Evolutionary conservation across 2,329 filamentous ascomycete species (phyloP).

Genomic region (Cladobotryum mycophilum): DNA sequence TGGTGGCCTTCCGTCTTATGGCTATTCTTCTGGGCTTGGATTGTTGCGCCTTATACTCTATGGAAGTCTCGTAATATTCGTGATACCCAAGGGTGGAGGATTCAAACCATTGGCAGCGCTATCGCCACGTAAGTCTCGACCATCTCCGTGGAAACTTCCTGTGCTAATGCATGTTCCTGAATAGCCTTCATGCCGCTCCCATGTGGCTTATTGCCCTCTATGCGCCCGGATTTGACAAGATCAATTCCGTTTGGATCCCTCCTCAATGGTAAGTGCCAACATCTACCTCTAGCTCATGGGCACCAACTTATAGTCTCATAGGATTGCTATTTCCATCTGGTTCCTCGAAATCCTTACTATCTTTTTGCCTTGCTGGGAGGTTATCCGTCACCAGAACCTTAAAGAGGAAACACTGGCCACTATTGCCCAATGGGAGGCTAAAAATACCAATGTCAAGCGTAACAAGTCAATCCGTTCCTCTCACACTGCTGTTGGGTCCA

Average conservation of each 20-base stretch:
- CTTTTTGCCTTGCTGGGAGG: slow-evolving; percentile 55
- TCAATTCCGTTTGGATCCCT: slow-evolving; percentile 50
- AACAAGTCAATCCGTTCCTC: slow-evolving; percentile 16
- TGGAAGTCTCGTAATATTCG: slow-evolving; percentile 55
- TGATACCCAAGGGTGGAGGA: slow-evolving; percentile 59
- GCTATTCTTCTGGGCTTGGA: slow-evolving; percentile 56
- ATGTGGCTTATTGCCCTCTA: slow-evolving; percentile 57
- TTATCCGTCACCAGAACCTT: slow-evolving; percentile 36
- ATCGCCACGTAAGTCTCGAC: slow-evolving; percentile 32
- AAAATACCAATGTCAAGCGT: slow-evolving; percentile 18
- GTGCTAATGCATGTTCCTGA: slow-evolving; percentile 2
- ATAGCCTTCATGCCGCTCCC: slow-evolving; percentile 54
- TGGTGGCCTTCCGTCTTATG: slow-evolving; percentile 59
- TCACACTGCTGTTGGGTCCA: slow-evolving; percentile 21
- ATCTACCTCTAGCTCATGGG: slow-evolving; percentile 27
- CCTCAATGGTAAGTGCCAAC: slow-evolving; percentile 53
- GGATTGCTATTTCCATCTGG: slow-evolving; percentile 47
- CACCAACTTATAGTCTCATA: slow-evolving; percentile 8
- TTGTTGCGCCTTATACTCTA: slow-evolving; percentile 52
- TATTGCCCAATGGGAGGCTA: slow-evolving; percentile 38
- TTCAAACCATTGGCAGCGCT: slow-evolving; percentile 50
- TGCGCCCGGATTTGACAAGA: slow-evolving; percentile 38
- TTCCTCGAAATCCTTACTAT: slow-evolving; percentile 56
- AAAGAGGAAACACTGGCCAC: slow-evolving; percentile 37
- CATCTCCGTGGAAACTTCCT: neutral